Conservation (phyloP, 2,329 filamentous ascomycete genomes). For the Ascochyta clinopodiicola region DNA sequence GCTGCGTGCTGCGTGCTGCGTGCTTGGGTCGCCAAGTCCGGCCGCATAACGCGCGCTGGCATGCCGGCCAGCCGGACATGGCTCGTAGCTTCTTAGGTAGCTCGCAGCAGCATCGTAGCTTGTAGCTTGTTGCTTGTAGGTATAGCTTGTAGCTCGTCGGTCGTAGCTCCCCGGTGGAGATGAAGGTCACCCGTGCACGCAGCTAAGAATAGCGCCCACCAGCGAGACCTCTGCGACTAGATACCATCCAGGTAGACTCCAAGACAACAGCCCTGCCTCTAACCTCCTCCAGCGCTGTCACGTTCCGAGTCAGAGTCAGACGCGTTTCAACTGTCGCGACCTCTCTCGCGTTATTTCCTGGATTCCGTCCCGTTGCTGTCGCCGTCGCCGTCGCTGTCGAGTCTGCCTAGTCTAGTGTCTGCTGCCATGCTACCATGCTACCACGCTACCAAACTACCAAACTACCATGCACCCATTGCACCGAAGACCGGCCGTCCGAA, state of each 20-base stretch:
- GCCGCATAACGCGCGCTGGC: too few relatives aligned
- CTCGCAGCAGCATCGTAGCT: too few relatives aligned
- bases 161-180: not conserved
- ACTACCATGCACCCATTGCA: conserved; percentile 8
- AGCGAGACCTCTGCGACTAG: not conserved
- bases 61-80: too few relatives aligned
- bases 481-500: conserved; percentile 21
- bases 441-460: too few relatives aligned
- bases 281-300: conserved; percentile 10
- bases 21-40: too few relatives aligned
- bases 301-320: conserved; percentile 11
- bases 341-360: not conserved
- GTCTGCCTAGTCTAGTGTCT: conserved; percentile 4
- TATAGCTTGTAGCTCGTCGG: too few relatives aligned
- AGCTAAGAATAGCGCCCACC: conserved; percentile 16
- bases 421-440: too few relatives aligned
- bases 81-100: too few relatives aligned
- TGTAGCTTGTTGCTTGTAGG: too few relatives aligned
- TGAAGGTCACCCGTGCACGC: not conserved
- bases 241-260: too few relatives aligned
- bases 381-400: conserved; percentile 4
- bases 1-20: too few relatives aligned
- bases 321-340: conserved; percentile 16
- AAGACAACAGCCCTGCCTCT: conserved; percentile 19
- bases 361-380: too few relatives aligned